Evolutionary conservation across 352 stramenopile genomes (phyloP).

Genomic region (Pythium plurisporium): DNA sequence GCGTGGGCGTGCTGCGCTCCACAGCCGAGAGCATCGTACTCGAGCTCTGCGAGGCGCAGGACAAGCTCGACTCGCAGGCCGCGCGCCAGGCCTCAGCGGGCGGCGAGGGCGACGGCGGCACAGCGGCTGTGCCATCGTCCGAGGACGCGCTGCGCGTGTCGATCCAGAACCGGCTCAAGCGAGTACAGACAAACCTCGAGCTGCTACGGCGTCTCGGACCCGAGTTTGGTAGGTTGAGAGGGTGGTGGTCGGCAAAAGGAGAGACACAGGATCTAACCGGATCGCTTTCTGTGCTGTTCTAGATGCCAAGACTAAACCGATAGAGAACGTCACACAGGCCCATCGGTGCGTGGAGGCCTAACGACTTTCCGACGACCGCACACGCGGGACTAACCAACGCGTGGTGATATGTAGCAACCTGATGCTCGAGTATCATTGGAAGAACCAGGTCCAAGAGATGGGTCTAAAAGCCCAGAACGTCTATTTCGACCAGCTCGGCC

Average conservation of each 20-base stretch:
- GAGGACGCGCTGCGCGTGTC: constrained; percentile 70
- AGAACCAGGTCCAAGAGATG: constrained; percentile 87
- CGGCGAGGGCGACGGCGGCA: constrained; percentile 5
- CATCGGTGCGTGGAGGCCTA: constrained; percentile 35
- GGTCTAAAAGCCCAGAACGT: constrained; percentile 76
- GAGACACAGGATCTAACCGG: background rate
- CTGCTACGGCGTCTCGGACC: constrained; percentile 77
- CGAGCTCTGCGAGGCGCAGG: constrained; percentile 69
- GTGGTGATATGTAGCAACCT: constrained; percentile 42
- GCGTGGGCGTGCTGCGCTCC: constrained; percentile 77
- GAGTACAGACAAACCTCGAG: constrained; percentile 85
- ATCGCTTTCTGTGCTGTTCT: background rate
- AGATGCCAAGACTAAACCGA: constrained; percentile 86
- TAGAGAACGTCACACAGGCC: constrained; percentile 80
- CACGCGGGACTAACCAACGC: background rate
- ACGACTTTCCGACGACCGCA: background rate
- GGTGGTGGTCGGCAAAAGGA: too few relatives aligned
- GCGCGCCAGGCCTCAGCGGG: constrained; percentile 12
- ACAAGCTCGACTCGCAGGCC: constrained; percentile 49
- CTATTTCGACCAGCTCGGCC: constrained; percentile 67
- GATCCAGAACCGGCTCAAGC: constrained; percentile 84
- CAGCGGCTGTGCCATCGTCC: constrained; percentile 1
- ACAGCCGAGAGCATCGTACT: constrained; percentile 84
- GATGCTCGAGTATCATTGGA: constrained; percentile 89
- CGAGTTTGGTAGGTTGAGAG: constrained; percentile 65